Conservation (phyloP, 768 basidiomycete genomes). For the Lentinula detonsa region DNA sequence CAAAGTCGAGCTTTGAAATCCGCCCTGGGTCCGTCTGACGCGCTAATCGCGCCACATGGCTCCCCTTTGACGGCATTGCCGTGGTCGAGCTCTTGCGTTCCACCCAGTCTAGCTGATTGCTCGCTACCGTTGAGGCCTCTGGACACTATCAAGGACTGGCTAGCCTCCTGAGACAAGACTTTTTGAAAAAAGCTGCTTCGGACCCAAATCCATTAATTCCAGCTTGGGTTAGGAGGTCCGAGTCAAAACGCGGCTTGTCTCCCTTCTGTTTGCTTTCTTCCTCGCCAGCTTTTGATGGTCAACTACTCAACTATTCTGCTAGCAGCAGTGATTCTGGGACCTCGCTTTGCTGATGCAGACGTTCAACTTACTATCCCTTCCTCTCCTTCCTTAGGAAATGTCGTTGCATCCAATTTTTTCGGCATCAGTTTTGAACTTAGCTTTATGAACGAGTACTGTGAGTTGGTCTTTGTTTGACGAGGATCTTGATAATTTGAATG, state of each 20-base stretch:
- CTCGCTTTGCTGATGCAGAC: constrained; percentile 10
- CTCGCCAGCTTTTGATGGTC: constrained; percentile 4
- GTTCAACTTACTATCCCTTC: constrained; percentile 22
- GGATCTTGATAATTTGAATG: not conserved
- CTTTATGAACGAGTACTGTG: constrained; percentile 52
- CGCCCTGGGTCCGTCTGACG: no score
- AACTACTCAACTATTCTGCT: constrained; percentile 2
- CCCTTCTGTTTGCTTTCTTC: constrained; percentile 4
- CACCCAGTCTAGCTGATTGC: not conserved
- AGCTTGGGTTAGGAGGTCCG: not conserved
- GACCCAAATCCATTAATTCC: not conserved
- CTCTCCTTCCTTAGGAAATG: constrained; percentile 26
- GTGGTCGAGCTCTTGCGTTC: not conserved
- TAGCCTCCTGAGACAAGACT: not conserved
- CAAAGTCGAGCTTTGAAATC: no score
- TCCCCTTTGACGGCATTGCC: not conserved
- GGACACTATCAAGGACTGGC: not conserved
- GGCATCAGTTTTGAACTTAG: constrained; percentile 64
- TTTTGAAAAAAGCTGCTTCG: not conserved
- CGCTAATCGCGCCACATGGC: not conserved
- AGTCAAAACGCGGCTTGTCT: not conserved
- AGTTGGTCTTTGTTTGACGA: constrained; percentile 12
- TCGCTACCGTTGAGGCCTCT: not conserved
- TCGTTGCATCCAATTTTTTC: constrained; percentile 49
- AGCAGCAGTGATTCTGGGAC: not conserved